phyloP scores from a whole-genome alignment of 2,329 filamentous ascomycete species.

The Ophiosphaerella korrae region DNA sequence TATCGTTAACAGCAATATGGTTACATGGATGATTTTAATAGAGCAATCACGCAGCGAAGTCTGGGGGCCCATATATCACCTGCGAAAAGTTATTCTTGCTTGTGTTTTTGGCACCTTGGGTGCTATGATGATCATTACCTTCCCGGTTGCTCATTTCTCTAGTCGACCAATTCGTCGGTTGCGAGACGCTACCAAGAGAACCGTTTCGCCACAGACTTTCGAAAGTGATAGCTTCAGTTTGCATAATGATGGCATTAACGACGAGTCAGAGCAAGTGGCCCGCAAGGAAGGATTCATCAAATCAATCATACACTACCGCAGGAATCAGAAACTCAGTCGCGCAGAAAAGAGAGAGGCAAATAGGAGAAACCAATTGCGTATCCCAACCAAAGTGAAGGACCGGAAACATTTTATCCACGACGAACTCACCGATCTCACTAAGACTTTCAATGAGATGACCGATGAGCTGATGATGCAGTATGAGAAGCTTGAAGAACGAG shows the following conservation, averaged over 20 bases:
- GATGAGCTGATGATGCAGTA: conserved; percentile 90
- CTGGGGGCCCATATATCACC: conserved; percentile 72
- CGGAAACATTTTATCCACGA: conserved; percentile 78
- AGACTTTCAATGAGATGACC: conserved; percentile 91
- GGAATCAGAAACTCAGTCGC: conserved; percentile 39
- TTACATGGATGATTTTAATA: conserved; percentile 82
- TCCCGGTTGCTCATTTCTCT: conserved; percentile 81
- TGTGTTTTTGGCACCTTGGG: conserved; percentile 86
- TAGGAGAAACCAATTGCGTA: conserved; percentile 70
- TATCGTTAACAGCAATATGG: conserved; percentile 68
- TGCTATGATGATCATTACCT: conserved; percentile 70
- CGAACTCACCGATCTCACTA: conserved; percentile 80
- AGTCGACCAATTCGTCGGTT: conserved; percentile 80
- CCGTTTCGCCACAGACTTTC: conserved; percentile 69
- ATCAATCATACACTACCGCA: conserved; percentile 43
- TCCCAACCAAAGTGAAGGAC: conserved; percentile 80
- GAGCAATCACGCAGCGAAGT: conserved; percentile 78
- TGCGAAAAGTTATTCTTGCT: conserved; percentile 80
- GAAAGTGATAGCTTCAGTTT: conserved; percentile 49
- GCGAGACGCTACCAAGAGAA: conserved; percentile 75
- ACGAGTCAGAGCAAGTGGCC: conserved; percentile 55
- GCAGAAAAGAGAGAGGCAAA: conserved; percentile 47
- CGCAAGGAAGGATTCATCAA: conserved; percentile 54
- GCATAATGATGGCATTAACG: conserved; percentile 45
- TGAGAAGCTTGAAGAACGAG: conserved; percentile 79